Base-by-base conservation (phyloP, 495 filamentous ascomycete genomes). In the Penicillium cosmopolitanum region DNA sequence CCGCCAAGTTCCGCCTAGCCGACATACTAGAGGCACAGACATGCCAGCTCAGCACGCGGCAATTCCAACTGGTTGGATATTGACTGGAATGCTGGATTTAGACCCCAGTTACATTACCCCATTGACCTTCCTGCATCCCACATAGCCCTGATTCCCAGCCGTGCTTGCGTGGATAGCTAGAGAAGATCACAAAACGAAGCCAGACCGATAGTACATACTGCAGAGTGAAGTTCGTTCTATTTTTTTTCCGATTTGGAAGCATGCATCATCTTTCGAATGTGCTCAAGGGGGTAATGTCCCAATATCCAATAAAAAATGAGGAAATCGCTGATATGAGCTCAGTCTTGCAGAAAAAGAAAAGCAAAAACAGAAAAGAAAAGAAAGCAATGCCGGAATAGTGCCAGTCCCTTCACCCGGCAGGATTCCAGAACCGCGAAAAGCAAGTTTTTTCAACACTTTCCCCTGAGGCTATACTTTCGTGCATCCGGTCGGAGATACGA, bases 61-160 rank as follows among this genome's bases (percentile, higher is more conserved):
- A 42, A 21, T 46, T 55, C 46, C 51, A 51, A 64, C 19, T 62
- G 61, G 61, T 46, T 33, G 25, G 58, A 28, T 15, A 35, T 50
- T 19, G 40, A 48, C 33, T 57, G 56, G 66, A 69, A 69, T 69
- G 64, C 42, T 55, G 33, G 19, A 44, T 3, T 3, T 23, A 28
- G 11, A 23, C 46, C 46, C 23, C 21, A 48, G 19, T 28, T 48
- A 25, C 46, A 28, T 48, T 48, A 28, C 46, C 46, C 46, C 2
- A 48, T 48, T 48, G 46, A 48, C 10, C 46, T 8, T 48, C 46
- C 23, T 21, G 46, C 46, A 48, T 48, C 46, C 11, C 9, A 21
- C 42, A 46, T 46, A 16, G n/a, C 18, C 42, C 42, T 16, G 42
- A 19, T 46, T 48, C 23, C 15, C 21, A 28, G 21, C 46, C 46